phyloP scores from a whole-genome alignment of 768 basidiomycete species.

The Hericium rajendrae region DNA sequence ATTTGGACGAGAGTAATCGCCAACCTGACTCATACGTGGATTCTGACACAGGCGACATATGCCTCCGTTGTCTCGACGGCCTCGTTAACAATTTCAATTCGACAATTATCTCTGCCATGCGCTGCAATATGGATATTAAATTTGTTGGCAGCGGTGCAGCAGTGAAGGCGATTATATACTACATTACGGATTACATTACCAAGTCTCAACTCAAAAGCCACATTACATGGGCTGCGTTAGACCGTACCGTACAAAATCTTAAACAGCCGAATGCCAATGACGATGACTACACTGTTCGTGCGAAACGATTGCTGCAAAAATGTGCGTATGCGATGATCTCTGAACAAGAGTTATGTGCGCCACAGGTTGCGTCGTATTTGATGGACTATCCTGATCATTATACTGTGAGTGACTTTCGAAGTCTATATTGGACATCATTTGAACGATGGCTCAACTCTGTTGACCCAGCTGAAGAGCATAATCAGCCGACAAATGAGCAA shows the following conservation, averaged over 20 bases:
- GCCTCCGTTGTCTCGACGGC: constrained; percentile 26
- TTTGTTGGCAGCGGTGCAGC: constrained; percentile 31
- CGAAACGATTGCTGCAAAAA: no score
- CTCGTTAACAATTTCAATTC: constrained; percentile 36
- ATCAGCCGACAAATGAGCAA: no score
- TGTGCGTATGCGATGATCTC: no score
- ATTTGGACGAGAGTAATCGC: constrained; percentile 13
- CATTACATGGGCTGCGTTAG: constrained; percentile 30
- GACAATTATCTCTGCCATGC: constrained; percentile 6
- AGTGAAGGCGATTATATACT: constrained; percentile 34
- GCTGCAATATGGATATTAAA: constrained; percentile 41
- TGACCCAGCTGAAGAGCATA: no score
- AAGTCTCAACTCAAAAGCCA: constrained; percentile 33
- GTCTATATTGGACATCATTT: no score
- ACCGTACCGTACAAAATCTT: constrained; percentile 24
- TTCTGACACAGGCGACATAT: constrained; percentile 22
- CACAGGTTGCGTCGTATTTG: no score
- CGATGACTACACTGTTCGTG: background rate
- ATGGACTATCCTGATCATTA: no score
- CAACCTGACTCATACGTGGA: constrained; percentile 17
- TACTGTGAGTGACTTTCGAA: no score
- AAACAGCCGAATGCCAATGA: background rate
- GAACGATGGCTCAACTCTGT: no score
- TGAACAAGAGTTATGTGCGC: no score
- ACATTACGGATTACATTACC: constrained; percentile 41